Conservation (phyloP, 2,329 filamentous ascomycete species). For the Nothomitra cinnamomea region DNA sequence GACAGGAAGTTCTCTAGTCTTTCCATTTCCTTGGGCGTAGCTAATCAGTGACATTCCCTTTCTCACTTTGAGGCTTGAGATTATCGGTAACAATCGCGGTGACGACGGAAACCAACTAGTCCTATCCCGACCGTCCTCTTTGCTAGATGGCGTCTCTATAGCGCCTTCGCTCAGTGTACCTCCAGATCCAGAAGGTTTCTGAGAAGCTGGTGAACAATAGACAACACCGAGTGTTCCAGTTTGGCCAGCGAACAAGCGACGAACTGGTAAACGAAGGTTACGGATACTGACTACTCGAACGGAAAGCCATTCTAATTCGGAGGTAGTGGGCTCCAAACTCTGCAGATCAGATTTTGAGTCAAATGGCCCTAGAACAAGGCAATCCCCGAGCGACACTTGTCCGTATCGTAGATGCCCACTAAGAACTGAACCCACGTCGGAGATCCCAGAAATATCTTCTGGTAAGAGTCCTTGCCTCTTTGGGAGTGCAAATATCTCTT, state of each 20-base stretch:
- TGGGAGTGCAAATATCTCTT: conserved; percentile 70
- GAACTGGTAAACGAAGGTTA: conserved; percentile 71
- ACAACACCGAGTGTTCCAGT: conserved; percentile 77
- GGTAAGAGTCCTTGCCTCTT: conserved; percentile 21
- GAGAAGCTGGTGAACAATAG: conserved; percentile 13
- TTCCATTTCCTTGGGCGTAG: neutral
- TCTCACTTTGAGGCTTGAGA: conserved; percentile 20
- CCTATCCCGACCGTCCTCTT: neutral
- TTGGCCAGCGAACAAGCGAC: conserved; percentile 58
- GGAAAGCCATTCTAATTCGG: conserved; percentile 56
- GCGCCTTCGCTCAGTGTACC: neutral
- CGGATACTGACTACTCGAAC: conserved; percentile 74
- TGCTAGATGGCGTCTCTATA: neutral
- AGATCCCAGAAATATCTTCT: neutral
- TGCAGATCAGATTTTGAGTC: neutral
- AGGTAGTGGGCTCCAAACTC: neutral
- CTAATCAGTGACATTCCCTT: conserved; percentile 72
- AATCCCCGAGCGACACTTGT: conserved; percentile 58
- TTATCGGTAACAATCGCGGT: conserved; percentile 17
- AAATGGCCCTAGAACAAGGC: conserved; percentile 65
- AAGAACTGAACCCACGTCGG: conserved; percentile 36
- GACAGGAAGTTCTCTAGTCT: conserved; percentile 20
- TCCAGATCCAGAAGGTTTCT: neutral
- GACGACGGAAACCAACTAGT: neutral
- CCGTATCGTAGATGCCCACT: conserved; percentile 76